Conservation (phyloP, 2,329 filamentous ascomycete genomes). For the Aspergillus arachidicola region DNA sequence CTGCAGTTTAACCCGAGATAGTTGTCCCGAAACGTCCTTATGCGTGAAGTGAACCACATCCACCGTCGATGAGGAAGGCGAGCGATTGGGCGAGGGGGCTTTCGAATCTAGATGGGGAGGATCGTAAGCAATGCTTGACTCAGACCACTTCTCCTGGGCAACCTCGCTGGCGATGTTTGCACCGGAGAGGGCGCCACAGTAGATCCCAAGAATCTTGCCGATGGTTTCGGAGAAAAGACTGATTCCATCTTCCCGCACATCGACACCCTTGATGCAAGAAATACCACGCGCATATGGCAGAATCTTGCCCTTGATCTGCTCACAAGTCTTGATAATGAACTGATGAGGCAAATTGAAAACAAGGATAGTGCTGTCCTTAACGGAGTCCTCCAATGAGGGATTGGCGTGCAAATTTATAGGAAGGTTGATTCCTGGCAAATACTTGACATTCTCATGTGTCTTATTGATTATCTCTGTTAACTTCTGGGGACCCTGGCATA, state of each 20-base stretch:
- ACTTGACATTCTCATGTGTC: conserved; percentile 95
- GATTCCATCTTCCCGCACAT: conserved; percentile 83
- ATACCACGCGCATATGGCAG: conserved; percentile 90
- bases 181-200: conserved; percentile 92
- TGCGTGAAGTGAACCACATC: conserved; percentile 60
- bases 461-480: conserved; percentile 90
- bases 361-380: conserved; percentile 81
- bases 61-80: conserved; percentile 54
- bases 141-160: conserved; percentile 92
- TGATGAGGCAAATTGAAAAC: conserved; percentile 94
- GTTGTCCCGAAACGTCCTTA: conserved; percentile 68
- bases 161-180: conserved; percentile 97
- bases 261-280: conserved; percentile 97
- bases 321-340: conserved; percentile 86
- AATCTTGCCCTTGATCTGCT: conserved; percentile 83
- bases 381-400: conserved; percentile 63
- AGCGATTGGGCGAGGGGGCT: conserved; percentile 64
- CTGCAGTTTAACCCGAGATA: conserved; percentile 70
- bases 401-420: conserved; percentile 66
- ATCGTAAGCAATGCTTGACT: conserved; percentile 96
- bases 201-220: conserved; percentile 86
- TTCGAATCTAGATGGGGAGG: conserved; percentile 86
- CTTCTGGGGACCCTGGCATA: conserved; percentile 73
- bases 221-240: conserved; percentile 94
- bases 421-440: conserved; percentile 84